Percentiles rank a stretch among this genome's conserved stretches.
Evolutionary conservation across 352 stramenopile species (phyloP).

Genomic region (Discostella stelligera): DNA sequence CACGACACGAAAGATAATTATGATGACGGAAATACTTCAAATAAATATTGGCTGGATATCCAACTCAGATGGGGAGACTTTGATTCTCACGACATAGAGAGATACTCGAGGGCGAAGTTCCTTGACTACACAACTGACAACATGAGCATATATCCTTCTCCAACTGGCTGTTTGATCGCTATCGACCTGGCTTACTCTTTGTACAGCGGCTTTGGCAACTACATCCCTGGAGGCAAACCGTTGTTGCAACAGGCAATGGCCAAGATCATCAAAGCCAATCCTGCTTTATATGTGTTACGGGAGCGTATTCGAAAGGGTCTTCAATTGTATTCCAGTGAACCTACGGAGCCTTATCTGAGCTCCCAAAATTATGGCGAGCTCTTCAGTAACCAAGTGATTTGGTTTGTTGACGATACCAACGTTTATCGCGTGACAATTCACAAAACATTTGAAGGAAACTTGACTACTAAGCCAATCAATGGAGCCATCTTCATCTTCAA

Average conservation of each 20-base stretch:
- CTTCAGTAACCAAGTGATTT: slow-evolving; percentile 99
- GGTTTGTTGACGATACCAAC: slow-evolving; percentile 99
- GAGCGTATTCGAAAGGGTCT: slow-evolving; percentile 99
- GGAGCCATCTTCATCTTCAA: slow-evolving; percentile 99
- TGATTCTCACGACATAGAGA: slow-evolving; percentile 99
- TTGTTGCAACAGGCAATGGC: slow-evolving; percentile 99
- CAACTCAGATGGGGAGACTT: slow-evolving; percentile 99
- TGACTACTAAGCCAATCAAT: slow-evolving; percentile 99
- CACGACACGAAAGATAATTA: slow-evolving; percentile 95
- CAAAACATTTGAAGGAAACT: slow-evolving; percentile 99
- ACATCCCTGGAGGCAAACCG: slow-evolving; percentile 98
- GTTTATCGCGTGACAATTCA: slow-evolving; percentile 99
- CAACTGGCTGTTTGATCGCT: slow-evolving; percentile 95
- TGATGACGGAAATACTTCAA: slow-evolving; percentile 94
- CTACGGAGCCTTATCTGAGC: slow-evolving; percentile 99
- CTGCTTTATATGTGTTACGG: slow-evolving; percentile 97
- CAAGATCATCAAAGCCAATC: slow-evolving; percentile 99
- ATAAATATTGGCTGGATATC: slow-evolving; percentile 99
- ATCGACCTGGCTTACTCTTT: slow-evolving; percentile 99
- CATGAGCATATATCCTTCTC: slow-evolving; percentile 99
- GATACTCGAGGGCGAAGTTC: slow-evolving; percentile 98
- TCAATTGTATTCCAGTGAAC: slow-evolving; percentile 99
- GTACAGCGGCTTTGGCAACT: slow-evolving; percentile 99
- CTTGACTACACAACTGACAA: slow-evolving; percentile 99
- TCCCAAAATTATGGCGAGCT: slow-evolving; percentile 99